These are phyloP conservation scores for Tilletia walkeri DNA, from an alignment of 1,284 basidiomycete species.

Conservation along the genomic window DNA sequence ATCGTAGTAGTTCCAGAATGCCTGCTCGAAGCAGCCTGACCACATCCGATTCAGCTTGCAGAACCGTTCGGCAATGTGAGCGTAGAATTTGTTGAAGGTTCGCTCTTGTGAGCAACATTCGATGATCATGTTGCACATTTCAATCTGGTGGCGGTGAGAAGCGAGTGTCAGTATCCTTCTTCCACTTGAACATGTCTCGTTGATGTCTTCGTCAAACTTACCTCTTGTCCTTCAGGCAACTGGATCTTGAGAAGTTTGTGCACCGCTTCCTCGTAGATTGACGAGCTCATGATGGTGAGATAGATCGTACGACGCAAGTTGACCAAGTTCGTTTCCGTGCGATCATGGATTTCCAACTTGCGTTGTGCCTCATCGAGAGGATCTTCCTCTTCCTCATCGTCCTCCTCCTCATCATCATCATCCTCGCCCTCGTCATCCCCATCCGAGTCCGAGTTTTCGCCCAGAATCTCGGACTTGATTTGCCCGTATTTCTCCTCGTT, in stretches of 20 bases:
- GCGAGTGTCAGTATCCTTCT: background rate
- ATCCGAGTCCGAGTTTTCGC: constrained; percentile 56
- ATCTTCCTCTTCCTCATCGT: constrained; percentile 66
- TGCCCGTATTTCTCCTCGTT: constrained; percentile 90
- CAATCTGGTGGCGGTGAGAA: constrained; percentile 64
- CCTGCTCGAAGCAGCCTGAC: constrained; percentile 82
- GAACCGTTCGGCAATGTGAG: constrained; percentile 87
- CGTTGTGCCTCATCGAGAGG: constrained; percentile 59
- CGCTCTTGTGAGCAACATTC: constrained; percentile 99
- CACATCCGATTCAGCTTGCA: constrained; percentile 91
- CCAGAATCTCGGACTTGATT: constrained; percentile 92
- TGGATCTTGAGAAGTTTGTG: constrained; percentile 95
- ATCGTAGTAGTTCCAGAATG: constrained; percentile 86
- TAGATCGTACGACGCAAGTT: constrained; percentile 93
- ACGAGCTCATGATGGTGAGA: constrained; percentile 81
- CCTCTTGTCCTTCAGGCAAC: constrained; percentile 86
- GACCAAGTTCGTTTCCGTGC: constrained; percentile 90
- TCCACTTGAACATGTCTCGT: background rate
- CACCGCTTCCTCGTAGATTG: constrained; percentile 90
- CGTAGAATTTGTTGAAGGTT: constrained; percentile 89
- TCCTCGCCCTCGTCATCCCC: constrained; percentile 27
- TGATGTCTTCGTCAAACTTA: constrained; percentile 57
- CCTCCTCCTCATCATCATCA: constrained; percentile 56
- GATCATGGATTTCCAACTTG: constrained; percentile 77
- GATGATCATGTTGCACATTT: constrained; percentile 96